Base-by-base conservation (phyloP, 345 rosid genomes). In the Brassica nigra region DNA sequence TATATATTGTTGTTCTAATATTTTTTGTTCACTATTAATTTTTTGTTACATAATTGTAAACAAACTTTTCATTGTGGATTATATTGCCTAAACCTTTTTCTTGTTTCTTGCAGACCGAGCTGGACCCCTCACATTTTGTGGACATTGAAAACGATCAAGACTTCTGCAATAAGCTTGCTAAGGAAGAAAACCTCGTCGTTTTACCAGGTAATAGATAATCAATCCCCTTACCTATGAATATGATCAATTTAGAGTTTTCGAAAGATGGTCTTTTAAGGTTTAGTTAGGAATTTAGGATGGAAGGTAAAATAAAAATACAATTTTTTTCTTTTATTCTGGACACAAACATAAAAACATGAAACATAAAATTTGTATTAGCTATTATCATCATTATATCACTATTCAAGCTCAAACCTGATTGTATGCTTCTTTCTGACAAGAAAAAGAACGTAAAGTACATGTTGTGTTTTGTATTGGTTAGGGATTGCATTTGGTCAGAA, bases 401-500 rank as follows among this genome's bases (percentile, higher is more conserved):
- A 54, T 54, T 8, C 59, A 16, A 52, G 7, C 6, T 54, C 10
- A 54, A 16, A 5, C 27, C 3, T 54, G 59, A 54, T 16, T 54
- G 9, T 15, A 16, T 15, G 20, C 20, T 54, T 15, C 23, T 15
- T 54, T 54, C 7, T 54, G 27, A 54, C 3, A 54, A 15, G 23
- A 54, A 54, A 15, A 6, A 54, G 2, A 54, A 54, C 3, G 6
- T 54, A 54, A 54, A 6, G 6, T 5, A 31, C 4, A 54, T 66
- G 36, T 27, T 70, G 52, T 62, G 65, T 65, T 4, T 42, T 44
- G 31, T 8, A 36, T 62, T 12, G 30, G 4, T 39, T 86, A 92
- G 97, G 93, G 58, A 12, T 69, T 15, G 84, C 86, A 20, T 83
- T 89, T 34, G 91, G 92, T 31, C 70, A 62, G 36, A 70, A 15